phyloP scores from a whole-genome alignment of 371 early-diverging fungal species.

The Mucor irregularis region DNA sequence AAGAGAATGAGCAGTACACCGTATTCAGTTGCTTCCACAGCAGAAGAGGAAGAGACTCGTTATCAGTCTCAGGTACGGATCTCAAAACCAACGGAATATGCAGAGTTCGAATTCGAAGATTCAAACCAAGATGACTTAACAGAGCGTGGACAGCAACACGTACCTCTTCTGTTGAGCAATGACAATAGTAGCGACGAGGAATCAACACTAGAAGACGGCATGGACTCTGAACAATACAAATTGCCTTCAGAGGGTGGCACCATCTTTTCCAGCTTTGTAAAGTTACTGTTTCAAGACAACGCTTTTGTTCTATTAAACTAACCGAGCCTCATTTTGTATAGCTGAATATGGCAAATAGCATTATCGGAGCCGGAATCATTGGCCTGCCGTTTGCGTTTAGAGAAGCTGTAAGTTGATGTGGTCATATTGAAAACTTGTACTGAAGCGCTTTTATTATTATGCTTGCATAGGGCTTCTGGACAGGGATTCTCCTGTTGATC shows the following conservation, averaged over 20 bases:
- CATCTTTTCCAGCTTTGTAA: constrained; percentile 51
- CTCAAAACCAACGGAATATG: constrained; percentile 25
- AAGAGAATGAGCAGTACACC: not conserved
- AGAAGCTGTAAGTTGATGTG: constrained; percentile 46
- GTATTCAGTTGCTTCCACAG: not conserved
- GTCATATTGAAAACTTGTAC: not conserved
- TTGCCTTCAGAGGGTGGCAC: constrained; percentile 50
- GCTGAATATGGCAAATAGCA: constrained; percentile 78
- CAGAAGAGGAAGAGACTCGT: not conserved
- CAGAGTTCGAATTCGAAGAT: constrained; percentile 44
- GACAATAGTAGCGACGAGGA: constrained; percentile 18
- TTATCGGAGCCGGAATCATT: constrained; percentile 76
- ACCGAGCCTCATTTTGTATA: constrained; percentile 26
- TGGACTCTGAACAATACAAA: constrained; percentile 30
- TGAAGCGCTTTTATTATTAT: not conserved
- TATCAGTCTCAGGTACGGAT: not conserved
- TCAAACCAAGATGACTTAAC: constrained; percentile 33
- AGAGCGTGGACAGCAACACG: too few relatives aligned
- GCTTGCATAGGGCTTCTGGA: constrained; percentile 50
- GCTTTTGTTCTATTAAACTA: not conserved
- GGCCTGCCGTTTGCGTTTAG: constrained; percentile 65
- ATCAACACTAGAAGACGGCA: constrained; percentile 1
- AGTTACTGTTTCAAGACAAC: constrained; percentile 6
- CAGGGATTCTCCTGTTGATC: constrained; percentile 64
- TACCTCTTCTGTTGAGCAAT: constrained; percentile 10